Evolutionary conservation across 2,329 filamentous ascomycete genomes (phyloP), one percentile per base, ranked within the genome.

Genomic region (Trichocomaceae sp.): DNA sequence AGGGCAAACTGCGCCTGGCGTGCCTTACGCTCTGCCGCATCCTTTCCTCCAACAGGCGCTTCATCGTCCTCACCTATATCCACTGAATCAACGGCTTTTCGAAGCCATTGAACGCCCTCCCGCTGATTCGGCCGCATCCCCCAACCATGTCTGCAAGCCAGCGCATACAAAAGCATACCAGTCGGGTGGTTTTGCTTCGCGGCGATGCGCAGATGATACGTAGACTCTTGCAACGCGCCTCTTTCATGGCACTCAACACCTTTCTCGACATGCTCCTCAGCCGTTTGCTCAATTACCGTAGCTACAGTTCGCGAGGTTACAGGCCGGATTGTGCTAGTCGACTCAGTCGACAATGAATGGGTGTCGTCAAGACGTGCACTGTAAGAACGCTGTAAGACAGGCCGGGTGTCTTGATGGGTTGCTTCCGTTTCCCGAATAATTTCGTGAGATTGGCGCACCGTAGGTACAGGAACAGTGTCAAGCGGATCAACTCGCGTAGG

Each of bases 131-230:
- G 83, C 9, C 91, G 85, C 89, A 97, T 96, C 17, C 93, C 93
- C 93, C 93, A 99, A 48, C 93, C 93, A 67, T 99, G 93, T 49
- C 93, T 83, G 67, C 92, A 97, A 10, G 93, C 93, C 35, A 99
- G 79, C 5, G 92, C 93, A 70, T 96, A 99, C 31, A 97, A 79
- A 12, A 99, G 82, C 93, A 99, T 99, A 20, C 87, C 93, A 0
- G 92, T 96, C 0, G 93, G 88, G 56, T 95, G 83, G 47, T 90
- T 88, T 55, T 88, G 85, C 63, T 85, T 84, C 0, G 93, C 92
- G 3, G 93, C 93, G 57, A 95, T 82, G 33, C 93, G 87, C 45
- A 99, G 80, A 68, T 99, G 93, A 67, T 97, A 99, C 0, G 93
- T 97, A 0, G 92, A 97, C 71, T 97, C 91, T 59, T 91, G 90